Evolutionary conservation across 768 basidiomycete species (phyloP).

Genomic region (Pleurotus sapidus): DNA sequence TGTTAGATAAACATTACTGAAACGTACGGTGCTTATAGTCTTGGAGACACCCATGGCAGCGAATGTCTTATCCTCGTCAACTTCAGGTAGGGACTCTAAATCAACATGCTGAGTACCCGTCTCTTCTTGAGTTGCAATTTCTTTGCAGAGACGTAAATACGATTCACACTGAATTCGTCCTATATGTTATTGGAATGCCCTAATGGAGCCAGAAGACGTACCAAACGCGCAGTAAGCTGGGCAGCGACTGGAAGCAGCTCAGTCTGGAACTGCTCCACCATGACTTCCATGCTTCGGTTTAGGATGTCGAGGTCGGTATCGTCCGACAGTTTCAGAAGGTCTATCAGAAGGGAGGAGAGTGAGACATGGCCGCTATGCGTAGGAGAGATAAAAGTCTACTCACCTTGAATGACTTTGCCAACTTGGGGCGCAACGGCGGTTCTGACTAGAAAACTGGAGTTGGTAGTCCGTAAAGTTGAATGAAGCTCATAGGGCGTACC

Average conservation of each 20-base stretch:
- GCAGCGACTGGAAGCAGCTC: slow-evolving; percentile 85
- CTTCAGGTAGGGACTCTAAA: slow-evolving; percentile 51
- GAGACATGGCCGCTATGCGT: no score
- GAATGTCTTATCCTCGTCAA: slow-evolving; percentile 84
- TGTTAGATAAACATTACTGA: slow-evolving; percentile 3
- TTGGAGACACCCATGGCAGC: slow-evolving; percentile 86
- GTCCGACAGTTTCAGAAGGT: slow-evolving; percentile 86
- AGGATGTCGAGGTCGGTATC: slow-evolving; percentile 88
- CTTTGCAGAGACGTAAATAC: slow-evolving; percentile 75
- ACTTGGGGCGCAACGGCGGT: slow-evolving; percentile 70
- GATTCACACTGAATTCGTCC: slow-evolving; percentile 61
- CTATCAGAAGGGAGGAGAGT: slow-evolving; percentile 28
- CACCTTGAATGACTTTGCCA: slow-evolving; percentile 85
- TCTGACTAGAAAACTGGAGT: slow-evolving; percentile 45
- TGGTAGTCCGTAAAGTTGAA: background rate
- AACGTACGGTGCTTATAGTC: slow-evolving; percentile 72
- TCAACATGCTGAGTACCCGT: slow-evolving; percentile 47
- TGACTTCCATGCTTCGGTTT: slow-evolving; percentile 78
- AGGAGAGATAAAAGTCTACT: slow-evolving; percentile 3
- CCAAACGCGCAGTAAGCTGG: slow-evolving; percentile 74
- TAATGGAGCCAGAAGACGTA: slow-evolving; percentile 30
- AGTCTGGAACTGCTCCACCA: slow-evolving; percentile 83
- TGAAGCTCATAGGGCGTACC: slow-evolving; percentile 36
- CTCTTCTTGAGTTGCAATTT: slow-evolving; percentile 57
- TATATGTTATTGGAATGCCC: background rate